A percentile compares a stretch with the other conserved stretches of the same genome.
Conservation (phyloP, 2,329 filamentous ascomycete species). For the Biscogniauxia marginata region DNA sequence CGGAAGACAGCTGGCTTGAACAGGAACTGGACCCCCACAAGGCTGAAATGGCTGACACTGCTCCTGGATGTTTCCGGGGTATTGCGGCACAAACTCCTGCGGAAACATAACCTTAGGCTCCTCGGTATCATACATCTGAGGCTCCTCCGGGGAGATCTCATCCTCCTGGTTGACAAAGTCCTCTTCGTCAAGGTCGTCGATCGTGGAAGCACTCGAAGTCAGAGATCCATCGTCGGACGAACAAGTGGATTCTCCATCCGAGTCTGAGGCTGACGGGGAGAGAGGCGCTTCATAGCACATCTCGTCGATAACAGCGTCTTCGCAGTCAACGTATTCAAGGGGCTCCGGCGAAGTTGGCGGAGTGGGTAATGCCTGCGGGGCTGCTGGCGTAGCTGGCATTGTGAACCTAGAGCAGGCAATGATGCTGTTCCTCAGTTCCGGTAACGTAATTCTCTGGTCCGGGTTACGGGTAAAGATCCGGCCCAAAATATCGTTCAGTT, state of each 20-base stretch:
- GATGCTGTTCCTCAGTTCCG: conserved; percentile 76
- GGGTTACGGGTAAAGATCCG: conserved; percentile 88
- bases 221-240: conserved; percentile 57
- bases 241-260: conserved; percentile 42
- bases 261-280: conserved; percentile 49
- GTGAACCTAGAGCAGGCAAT: conserved; percentile 75
- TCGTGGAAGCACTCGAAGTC: conserved; percentile 51
- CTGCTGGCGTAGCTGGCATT: conserved; percentile 36
- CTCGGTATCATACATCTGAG: conserved; percentile 47
- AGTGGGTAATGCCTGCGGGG: conserved; percentile 36
- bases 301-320: conserved; percentile 46
- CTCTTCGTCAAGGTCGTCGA: conserved; percentile 50
- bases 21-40: conserved; percentile 25
- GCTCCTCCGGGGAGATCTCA: conserved; percentile 39
- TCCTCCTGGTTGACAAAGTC: conserved; percentile 47
- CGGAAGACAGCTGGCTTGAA: conserved; percentile 38
- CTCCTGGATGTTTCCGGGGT: conserved; percentile 39
- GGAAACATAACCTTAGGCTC: conserved; percentile 42
- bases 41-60: conserved; percentile 36
- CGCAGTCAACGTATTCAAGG: conserved; percentile 47
- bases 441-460: conserved; percentile 74
- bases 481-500: conserved; percentile 83
- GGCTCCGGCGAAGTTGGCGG: conserved; percentile 45
- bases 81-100: conserved; percentile 50
- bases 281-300: conserved; percentile 44